Conservation (phyloP, 2,329 filamentous ascomycete species). For the Talaromyces sp. region DNA sequence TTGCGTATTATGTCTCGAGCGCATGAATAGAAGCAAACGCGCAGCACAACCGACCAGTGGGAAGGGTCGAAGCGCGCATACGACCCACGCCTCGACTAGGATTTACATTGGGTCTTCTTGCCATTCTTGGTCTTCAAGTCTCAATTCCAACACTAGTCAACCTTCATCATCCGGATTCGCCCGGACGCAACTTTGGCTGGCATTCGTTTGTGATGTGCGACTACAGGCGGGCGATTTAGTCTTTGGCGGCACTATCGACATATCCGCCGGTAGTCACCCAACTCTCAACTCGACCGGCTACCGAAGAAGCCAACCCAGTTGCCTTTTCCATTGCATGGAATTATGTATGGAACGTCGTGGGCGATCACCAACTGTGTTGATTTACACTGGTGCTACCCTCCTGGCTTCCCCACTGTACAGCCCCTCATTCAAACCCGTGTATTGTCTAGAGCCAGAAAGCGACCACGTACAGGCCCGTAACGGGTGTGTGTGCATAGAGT, state of each 20-base stretch:
- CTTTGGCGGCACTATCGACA: background rate
- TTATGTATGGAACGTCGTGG: background rate
- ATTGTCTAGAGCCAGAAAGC: background rate
- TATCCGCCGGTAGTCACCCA: background rate
- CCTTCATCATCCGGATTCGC: conserved; percentile 5
- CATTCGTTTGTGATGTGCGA: background rate
- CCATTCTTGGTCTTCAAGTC: background rate
- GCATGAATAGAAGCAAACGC: conserved; percentile 1
- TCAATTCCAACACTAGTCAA: background rate
- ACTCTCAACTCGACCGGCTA: background rate
- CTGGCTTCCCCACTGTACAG: conserved; percentile 9
- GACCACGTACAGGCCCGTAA: background rate
- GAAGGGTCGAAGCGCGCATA: background rate
- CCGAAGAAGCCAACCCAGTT: conserved; percentile 7
- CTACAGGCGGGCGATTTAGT: background rate
- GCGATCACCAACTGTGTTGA: background rate
- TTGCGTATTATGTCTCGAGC: conserved; percentile 1
- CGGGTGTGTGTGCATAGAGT: background rate
- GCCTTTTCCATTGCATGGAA: background rate
- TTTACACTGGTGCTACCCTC: background rate
- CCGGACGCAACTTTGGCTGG: background rate
- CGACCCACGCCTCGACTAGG: conserved; percentile 1
- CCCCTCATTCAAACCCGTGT: conserved; percentile 7
- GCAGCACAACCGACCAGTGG: conserved; percentile 5
- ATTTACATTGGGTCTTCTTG: background rate